Conservation (phyloP, 805 yeast species). For the Teunomyces gatunensis region DNA sequence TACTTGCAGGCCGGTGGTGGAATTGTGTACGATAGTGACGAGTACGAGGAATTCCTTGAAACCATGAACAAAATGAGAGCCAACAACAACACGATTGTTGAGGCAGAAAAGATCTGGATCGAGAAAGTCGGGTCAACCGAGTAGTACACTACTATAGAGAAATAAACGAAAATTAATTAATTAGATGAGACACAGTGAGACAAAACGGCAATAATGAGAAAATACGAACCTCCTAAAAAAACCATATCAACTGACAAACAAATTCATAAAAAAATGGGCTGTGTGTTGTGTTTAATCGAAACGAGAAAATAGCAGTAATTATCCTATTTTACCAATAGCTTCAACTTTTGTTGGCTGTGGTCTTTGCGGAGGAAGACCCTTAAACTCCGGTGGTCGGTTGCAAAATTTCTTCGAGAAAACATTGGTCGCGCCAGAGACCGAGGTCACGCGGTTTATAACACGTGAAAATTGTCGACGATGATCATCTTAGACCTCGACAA, state of each 20-base stretch:
- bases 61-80: conserved; percentile 97
- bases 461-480: conserved; percentile 2
- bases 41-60: conserved; percentile 91
- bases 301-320: no score
- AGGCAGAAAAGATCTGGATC: conserved; percentile 82
- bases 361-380: background rate
- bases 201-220: background rate
- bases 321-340: no score
- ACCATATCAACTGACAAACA: background rate
- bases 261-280: no score
- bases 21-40: conserved; percentile 92
- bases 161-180: no score
- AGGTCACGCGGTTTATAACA: background rate
- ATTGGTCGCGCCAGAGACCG: background rate
- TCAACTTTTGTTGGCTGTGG: no score
- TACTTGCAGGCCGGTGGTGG: conserved; percentile 99
- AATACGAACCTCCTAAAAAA: background rate
- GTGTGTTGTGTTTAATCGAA: no score
- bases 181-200: no score
- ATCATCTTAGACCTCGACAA: conserved; percentile 1
- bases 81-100: conserved; percentile 83
- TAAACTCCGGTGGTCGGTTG: background rate
- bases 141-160: background rate
- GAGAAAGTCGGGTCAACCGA: conserved; percentile 32
- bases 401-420: background rate